Base-by-base conservation (phyloP, 2,329 filamentous ascomycete genomes). In the Pezicula neosporulosa region DNA sequence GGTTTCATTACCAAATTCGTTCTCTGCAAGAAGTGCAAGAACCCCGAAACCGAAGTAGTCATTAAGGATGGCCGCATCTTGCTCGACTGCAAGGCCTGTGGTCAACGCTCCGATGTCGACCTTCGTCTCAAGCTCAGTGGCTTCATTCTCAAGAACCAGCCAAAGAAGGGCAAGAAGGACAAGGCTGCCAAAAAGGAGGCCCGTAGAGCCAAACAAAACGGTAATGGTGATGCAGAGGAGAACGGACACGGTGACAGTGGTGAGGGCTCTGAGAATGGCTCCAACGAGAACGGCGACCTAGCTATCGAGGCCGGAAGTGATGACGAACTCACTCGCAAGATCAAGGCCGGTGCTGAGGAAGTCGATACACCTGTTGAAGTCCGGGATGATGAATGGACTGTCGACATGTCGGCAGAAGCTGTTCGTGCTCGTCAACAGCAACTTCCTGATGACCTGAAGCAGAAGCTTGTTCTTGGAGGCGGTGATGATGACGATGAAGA, bases 1-100 rank as follows among this genome's bases (percentile, higher is more conserved):
- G 92, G 92, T 64, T 99, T 99, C 82, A 99, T 99, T 77, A 82
- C 86, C 79, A 96, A 90, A 77, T 99, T 97, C 63, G 94, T 99
- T 66, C 91, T 99, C 59, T 99, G 94, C 89, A 96, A 95, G 79
- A 93, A 95, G 72, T 99, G 94, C 87, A 96, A 96, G 85, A 99
- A 99, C 73, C 94, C 94, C 35, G 94, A 99, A 80, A 99, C 94
- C 60, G 92, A 95, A 60, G 87, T 97, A 67, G 84, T 88, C 68
- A 90, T 97, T 80, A 97, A 96, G 76, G 92, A 97, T 65, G 90
- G 88, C 50, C 85, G 82, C 69, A 97, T 99, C 71, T 74, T 90
- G 57, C 85, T 97, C 61, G 94, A 99, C 76, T 99, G 94, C 87
- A 99, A 99, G 78, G 94, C 94, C 57, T 99, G 94, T 69, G 94